Evolutionary conservation across 495 filamentous ascomycete species (phyloP).

Genomic region (Neurospora africana): DNA sequence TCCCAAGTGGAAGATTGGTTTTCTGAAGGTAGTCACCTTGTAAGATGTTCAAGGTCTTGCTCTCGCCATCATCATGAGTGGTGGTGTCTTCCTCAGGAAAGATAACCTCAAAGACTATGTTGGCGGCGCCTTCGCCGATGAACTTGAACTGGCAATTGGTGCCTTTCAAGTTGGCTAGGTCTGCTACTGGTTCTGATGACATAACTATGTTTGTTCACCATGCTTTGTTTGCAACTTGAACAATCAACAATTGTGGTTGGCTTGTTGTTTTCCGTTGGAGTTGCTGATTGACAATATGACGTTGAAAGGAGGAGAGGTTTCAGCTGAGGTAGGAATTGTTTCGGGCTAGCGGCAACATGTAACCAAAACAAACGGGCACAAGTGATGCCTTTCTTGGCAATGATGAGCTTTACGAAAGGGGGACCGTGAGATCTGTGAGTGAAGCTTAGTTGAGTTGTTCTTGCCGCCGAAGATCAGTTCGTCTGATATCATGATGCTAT

Average conservation of each 20-base stretch:
- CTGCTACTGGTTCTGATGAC: neutral
- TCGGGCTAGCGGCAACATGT: neutral
- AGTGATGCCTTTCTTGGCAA: neutral
- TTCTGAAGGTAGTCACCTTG: constrained; percentile 3
- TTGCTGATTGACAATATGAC: neutral
- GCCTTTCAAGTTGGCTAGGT: neutral
- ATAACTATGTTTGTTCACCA: neutral
- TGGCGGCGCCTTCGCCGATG: constrained; percentile 57
- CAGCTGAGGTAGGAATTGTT: neutral
- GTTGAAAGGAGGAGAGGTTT: neutral
- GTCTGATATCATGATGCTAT: neutral
- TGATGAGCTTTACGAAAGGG: neutral
- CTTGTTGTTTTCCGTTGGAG: neutral
- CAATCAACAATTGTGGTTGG: neutral
- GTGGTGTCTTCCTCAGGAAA: constrained; percentile 13
- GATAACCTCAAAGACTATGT: constrained; percentile 54
- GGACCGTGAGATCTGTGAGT: neutral
- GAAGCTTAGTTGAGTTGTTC: neutral
- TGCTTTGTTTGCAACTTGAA: neutral
- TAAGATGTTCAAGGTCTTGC: constrained; percentile 11
- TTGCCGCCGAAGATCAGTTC: neutral
- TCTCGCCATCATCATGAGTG: constrained; percentile 4
- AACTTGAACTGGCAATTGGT: constrained; percentile 18
- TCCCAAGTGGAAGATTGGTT: neutral
- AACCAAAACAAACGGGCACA: neutral